Conservation (phyloP, 192 early-diverging fungal genomes). For the Backusella tuberculispora region DNA sequence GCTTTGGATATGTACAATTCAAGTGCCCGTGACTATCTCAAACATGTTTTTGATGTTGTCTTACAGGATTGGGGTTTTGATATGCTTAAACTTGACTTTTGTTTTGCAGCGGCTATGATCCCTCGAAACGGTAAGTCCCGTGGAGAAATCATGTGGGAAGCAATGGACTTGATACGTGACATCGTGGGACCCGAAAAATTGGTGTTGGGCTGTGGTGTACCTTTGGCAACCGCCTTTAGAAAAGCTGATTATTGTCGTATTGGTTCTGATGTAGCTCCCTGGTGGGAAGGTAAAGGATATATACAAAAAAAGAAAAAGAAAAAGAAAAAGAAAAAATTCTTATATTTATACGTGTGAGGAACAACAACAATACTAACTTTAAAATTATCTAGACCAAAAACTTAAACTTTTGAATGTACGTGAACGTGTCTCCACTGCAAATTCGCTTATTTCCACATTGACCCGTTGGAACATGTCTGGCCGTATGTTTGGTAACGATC, state of each 20-base stretch:
- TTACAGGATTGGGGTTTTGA: constrained; percentile 51
- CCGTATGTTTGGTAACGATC: constrained; percentile 57
- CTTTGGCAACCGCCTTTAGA: constrained; percentile 49
- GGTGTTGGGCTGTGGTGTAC: constrained; percentile 54
- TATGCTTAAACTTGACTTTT: constrained; percentile 56
- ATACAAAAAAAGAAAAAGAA: not conserved
- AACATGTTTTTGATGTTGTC: constrained; percentile 47
- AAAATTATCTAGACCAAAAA: constrained; percentile 37
- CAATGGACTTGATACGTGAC: constrained; percentile 48
- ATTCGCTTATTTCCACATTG: constrained; percentile 52
- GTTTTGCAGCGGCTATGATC: constrained; percentile 53
- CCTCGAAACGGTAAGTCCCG: constrained; percentile 48
- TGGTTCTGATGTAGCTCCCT: constrained; percentile 51
- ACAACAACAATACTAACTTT: not conserved
- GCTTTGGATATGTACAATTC: constrained; percentile 53
- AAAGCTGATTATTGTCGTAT: constrained; percentile 55
- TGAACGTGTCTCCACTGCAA: constrained; percentile 54
- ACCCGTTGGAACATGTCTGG: constrained; percentile 49
- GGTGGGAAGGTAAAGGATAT: constrained; percentile 45
- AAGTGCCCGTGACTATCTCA: constrained; percentile 41
- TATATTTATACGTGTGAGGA: not conserved
- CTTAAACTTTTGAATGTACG: constrained; percentile 50
- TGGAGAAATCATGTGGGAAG: constrained; percentile 58
- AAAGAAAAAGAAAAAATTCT: not conserved
- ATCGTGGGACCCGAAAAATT: constrained; percentile 45